Percentiles rank a stretch among this genome's conserved stretches.
Evolutionary conservation across 441 rosid genomes (phyloP).

Genomic region (Daphne laureola): DNA sequence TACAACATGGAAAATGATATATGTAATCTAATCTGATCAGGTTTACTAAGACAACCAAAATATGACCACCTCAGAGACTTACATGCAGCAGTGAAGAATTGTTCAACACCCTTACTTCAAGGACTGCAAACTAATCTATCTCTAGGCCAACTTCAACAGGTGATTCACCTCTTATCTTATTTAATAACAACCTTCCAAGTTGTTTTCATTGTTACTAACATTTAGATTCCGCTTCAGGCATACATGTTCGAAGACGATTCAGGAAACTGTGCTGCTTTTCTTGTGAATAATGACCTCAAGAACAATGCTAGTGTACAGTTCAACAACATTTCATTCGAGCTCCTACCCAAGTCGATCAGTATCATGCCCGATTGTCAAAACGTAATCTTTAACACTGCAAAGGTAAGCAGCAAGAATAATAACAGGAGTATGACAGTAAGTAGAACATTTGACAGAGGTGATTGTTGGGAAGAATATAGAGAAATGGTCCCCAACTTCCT

Average conservation of each 20-base stretch:
- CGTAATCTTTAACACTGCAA: constrained; percentile 44
- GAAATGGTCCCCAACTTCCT: constrained; percentile 37
- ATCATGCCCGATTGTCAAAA: constrained; percentile 40
- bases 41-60: constrained; percentile 75
- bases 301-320: constrained; percentile 31
- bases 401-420: constrained; percentile 29
- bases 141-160: constrained; percentile 61
- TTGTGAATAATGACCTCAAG: constrained; percentile 35
- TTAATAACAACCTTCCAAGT: background rate
- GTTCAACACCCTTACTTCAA: constrained; percentile 43
- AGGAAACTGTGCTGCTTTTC: constrained; percentile 55
- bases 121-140: constrained; percentile 53
- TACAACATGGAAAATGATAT: background rate
- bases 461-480: constrained; percentile 38
- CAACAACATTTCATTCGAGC: constrained; percentile 24
- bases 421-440: constrained; percentile 23
- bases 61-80: constrained; percentile 79
- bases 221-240: constrained; percentile 25
- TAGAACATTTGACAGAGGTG: constrained; percentile 20
- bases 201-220: background rate
- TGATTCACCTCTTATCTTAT: constrained; percentile 11
- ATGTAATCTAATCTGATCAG: constrained; percentile 20
- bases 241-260: constrained; percentile 52
- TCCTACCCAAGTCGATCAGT: constrained; percentile 49
- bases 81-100: constrained; percentile 53